Evolutionary conservation across 2,329 filamentous ascomycete species (phyloP), one percentile per base, ranked within the genome.

Genomic region (Alternaria viburni): DNA sequence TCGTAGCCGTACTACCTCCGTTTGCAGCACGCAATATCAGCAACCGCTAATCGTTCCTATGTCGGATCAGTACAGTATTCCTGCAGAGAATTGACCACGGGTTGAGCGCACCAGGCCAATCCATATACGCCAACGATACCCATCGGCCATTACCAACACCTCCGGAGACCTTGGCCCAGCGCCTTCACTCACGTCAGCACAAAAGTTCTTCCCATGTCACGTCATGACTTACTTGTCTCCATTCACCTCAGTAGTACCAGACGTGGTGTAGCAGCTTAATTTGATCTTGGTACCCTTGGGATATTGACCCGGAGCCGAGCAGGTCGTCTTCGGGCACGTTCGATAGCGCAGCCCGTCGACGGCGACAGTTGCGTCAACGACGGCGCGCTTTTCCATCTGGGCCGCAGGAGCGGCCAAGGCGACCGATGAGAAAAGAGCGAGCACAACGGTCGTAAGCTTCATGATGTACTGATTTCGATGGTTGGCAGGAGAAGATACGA

Each of bases 291-390:
- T 57, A 23, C 58, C 58, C 26, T 61, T 56, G 19, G 58, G 43
- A 23, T 57, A 61, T 43, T 61, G 58, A 43, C 58, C 58, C 13
- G 50, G 51, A 23, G 51, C 58, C 11, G 50, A n/a, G 50, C 58
- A 61, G 51, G 51, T 61, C 26, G 58, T 61, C 50, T 47, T 61
- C 25, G 58, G 58, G 28, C 58, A 61, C 3, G 50, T 55, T 28
- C 58, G 51, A 26, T 61, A 61, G 23, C 58, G 58, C 28, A 61
- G 51, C 19, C 58, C 58, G 58, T 61, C 58, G 17, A 61, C 58
- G 11, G 55, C 9, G 51, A 61, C 58, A 12, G 51, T 61, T 23
- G 58, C 58, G 28, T 26, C 45, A 23, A 32, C 25, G 25, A 50
- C 6, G 58, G 58, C 58, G 17, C 58, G 58, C 12, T 57, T 57